A percentile compares a stretch with the other conserved stretches of the same genome.
Evolutionary conservation across 2,329 filamentous ascomycete genomes (phyloP).

Genomic region (Phyllosticta citriasiana): DNA sequence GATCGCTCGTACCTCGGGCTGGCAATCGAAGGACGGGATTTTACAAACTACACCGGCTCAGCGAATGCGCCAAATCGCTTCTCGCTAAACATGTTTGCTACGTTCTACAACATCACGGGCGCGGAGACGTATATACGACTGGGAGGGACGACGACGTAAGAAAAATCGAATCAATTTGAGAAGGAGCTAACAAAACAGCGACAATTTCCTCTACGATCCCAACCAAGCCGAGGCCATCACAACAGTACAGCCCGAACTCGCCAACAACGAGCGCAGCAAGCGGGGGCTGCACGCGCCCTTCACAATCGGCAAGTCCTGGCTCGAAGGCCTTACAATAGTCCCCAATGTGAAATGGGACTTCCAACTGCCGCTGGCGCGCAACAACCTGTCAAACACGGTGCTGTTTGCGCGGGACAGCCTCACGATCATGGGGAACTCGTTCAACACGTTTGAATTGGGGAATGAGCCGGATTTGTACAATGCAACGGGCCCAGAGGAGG

Average conservation of each 20-base stretch:
- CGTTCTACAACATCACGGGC: slow-evolving; percentile 1
- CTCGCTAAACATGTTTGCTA: slow-evolving; percentile 3
- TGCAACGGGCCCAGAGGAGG: not conserved
- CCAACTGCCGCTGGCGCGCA: slow-evolving; percentile 1
- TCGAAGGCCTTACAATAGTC: not conserved
- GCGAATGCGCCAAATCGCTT: not conserved
- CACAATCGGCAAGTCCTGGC: not conserved
- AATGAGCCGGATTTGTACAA: slow-evolving; percentile 6
- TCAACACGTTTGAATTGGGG: not conserved
- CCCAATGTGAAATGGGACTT: not conserved
- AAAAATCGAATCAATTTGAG: not conserved
- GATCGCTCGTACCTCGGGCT: slow-evolving; percentile 1
- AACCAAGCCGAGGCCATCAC: not conserved
- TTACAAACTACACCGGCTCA: slow-evolving; percentile 2
- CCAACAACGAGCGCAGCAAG: not conserved
- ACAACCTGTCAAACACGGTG: slow-evolving; percentile 1
- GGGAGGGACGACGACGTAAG: slow-evolving; percentile 5
- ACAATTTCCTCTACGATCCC: slow-evolving; percentile 4
- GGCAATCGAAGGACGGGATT: slow-evolving; percentile 1
- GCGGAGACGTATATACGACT: not conserved
- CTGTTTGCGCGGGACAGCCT: not conserved
- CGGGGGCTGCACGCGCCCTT: not conserved
- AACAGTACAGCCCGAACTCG: not conserved
- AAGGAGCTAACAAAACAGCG: not conserved
- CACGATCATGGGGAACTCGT: not conserved